Evolutionary conservation across 306 rosid species (phyloP), one percentile per base, ranked within the genome.

Genomic region (Fragaria iinumae): DNA sequence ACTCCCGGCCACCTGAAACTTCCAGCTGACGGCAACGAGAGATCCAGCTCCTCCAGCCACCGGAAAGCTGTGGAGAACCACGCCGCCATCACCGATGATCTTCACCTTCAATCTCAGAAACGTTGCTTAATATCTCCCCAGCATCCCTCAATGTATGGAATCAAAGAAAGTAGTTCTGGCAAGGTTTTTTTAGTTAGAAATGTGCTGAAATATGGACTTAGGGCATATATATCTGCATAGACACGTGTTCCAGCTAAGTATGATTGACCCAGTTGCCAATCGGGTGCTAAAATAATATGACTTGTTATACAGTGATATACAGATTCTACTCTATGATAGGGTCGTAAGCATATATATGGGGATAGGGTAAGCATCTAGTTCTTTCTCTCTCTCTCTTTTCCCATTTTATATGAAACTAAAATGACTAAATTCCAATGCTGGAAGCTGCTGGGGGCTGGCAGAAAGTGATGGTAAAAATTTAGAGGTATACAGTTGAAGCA

Each of bases 61-160:
- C 87, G 76, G 77, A 83, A 83, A 80, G 81, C 74, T 3, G 79
- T 65, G 11, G 75, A 66, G 78, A 76, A 85, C 91, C 89, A 87
- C 75, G 80, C 67, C 45, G 71, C 48, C 84, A 83, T 80, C 44
- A 56, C 11, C 11, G 36, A 45, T 3, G 55, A 39, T 60, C 32
- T 29, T 20, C 23, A 8, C 29, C 11, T 66, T 8, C 10, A 20
- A 5, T 63, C 23, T 53, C 17, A 23, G 13, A 20, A 62, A 5
- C 10, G n/a, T 17, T 43, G 44, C 13, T 41, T 25, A 64, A 23
- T 8, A 34, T 36, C 12, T 18, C 17, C 7, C 32, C 7, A 39
- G 50, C 50, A 10, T 67, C 29, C 29, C 3, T 3, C 11, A 67
- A 20, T 39, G 50, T 11, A 14, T 29, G 69, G 69, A 34, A 64